Evolutionary conservation across 1,284 basidiomycete genomes (phyloP).

Genomic region (Tilletia walkeri): DNA sequence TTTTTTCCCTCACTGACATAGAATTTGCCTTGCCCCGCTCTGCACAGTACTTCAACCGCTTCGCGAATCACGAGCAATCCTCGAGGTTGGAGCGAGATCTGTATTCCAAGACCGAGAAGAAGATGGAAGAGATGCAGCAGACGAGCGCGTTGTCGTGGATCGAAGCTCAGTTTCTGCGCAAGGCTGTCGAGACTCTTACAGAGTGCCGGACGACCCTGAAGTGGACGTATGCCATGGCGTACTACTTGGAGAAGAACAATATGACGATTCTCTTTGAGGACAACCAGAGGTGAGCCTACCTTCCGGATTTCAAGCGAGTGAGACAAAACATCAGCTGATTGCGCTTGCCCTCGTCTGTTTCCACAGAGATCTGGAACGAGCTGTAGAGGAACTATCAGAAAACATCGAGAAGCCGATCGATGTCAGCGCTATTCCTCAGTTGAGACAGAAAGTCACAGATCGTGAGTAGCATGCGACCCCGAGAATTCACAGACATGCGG

Average conservation of each 20-base stretch:
- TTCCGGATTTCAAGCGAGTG: no score
- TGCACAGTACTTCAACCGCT: conserved; percentile 58
- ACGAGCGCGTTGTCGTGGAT: conserved; percentile 91
- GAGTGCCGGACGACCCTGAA: conserved; percentile 93
- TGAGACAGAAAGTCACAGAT: conserved; percentile 90
- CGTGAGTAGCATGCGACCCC: conserved; percentile 58
- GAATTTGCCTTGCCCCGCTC: background rate
- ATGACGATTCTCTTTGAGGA: conserved; percentile 95
- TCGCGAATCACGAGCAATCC: conserved; percentile 97
- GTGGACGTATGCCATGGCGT: conserved; percentile 99
- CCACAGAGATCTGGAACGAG: conserved; percentile 82
- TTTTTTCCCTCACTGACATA: no score
- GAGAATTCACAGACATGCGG: background rate
- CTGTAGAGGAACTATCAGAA: conserved; percentile 91
- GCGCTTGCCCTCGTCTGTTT: no score
- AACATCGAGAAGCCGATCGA: conserved; percentile 87
- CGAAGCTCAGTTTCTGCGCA: conserved; percentile 97
- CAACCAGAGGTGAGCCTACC: conserved; percentile 72
- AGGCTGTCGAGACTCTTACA: conserved; percentile 79
- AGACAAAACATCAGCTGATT: background rate
- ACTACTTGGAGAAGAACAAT: conserved; percentile 81
- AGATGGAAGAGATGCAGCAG: conserved; percentile 99
- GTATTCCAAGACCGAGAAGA: conserved; percentile 93
- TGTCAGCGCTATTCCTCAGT: conserved; percentile 72
- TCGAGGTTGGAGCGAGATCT: conserved; percentile 90